These are phyloP conservation scores for Fraxinus platypoda DNA, from an alignment of 305 asterid species.

Conservation along the genomic window DNA sequence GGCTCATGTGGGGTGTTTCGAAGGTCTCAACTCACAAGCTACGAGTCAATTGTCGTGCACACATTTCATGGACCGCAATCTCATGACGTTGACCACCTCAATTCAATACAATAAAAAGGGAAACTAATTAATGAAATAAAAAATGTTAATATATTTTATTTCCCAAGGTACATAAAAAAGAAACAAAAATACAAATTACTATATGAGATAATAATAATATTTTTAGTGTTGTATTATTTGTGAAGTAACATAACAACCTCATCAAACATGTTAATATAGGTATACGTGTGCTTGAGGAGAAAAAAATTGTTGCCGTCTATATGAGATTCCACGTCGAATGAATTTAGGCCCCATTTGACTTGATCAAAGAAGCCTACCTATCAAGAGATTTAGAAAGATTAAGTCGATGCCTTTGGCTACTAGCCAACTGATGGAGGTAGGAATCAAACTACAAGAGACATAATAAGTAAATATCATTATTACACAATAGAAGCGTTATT, in stretches of 20 bases:
- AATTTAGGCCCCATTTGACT: background rate
- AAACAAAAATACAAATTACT: background rate
- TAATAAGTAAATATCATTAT: background rate
- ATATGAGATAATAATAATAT: no score
- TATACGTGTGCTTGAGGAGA: no score
- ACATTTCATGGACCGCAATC: background rate
- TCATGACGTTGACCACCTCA: constrained; percentile 12
- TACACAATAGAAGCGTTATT: background rate
- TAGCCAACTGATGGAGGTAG: background rate
- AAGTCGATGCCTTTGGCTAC: background rate
- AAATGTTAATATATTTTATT: background rate
- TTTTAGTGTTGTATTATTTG: background rate
- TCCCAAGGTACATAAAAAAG: background rate
- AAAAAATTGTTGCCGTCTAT: background rate
- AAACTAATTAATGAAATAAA: background rate
- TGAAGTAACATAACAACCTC: background rate
- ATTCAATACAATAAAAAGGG: background rate
- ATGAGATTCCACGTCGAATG: background rate
- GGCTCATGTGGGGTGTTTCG: constrained; percentile 31
- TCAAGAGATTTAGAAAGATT: background rate
- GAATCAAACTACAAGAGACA: background rate
- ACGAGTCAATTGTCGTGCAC: constrained; percentile 18
- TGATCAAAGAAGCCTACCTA: background rate
- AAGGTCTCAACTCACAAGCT: constrained; percentile 14
- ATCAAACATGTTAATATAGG: no score